Conservation (phyloP, 139 green algal genomes). For the Diplosphaera chodatii region DNA sequence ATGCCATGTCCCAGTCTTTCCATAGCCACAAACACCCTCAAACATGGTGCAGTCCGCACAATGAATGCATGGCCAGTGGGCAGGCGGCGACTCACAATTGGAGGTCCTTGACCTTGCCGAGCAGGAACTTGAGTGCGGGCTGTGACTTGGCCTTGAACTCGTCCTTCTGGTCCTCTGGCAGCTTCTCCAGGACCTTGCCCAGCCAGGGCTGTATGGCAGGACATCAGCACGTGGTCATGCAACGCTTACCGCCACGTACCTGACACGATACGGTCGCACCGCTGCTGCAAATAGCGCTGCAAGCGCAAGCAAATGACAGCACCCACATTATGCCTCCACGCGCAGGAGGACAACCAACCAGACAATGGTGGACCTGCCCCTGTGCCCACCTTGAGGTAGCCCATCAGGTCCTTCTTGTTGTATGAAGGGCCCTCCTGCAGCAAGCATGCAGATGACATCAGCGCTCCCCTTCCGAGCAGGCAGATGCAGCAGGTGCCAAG, state of each 20-base stretch:
- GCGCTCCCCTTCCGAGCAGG: background rate
- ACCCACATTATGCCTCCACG: too few species aligned
- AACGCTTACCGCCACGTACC: constrained; percentile 43
- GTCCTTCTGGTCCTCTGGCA: constrained; percentile 38
- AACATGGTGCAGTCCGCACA: too few species aligned
- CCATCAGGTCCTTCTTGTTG: constrained; percentile 55
- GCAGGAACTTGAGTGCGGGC: constrained; percentile 49
- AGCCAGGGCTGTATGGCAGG: constrained; percentile 32
- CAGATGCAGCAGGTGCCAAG: too few species aligned
- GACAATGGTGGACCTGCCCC: too few species aligned
- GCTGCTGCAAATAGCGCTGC: too few species aligned
- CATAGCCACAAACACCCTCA: too few species aligned
- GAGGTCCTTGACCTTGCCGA: constrained; percentile 53
- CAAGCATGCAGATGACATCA: constrained; percentile 4
- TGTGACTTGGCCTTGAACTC: constrained; percentile 54
- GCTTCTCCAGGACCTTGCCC: constrained; percentile 32
- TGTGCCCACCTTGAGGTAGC: constrained; percentile 48
- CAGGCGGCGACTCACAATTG: too few species aligned
- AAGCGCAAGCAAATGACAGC: too few species aligned
- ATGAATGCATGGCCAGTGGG: too few species aligned
- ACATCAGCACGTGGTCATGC: background rate
- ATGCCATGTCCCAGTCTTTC: too few species aligned
- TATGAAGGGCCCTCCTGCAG: constrained; percentile 45
- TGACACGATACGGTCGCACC: too few species aligned
- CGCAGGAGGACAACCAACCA: too few species aligned